Percentiles rank a stretch among this genome's conserved stretches.
Conservation (phyloP, 1,139 yeast species). For the Suhomyces bribrorum region DNA sequence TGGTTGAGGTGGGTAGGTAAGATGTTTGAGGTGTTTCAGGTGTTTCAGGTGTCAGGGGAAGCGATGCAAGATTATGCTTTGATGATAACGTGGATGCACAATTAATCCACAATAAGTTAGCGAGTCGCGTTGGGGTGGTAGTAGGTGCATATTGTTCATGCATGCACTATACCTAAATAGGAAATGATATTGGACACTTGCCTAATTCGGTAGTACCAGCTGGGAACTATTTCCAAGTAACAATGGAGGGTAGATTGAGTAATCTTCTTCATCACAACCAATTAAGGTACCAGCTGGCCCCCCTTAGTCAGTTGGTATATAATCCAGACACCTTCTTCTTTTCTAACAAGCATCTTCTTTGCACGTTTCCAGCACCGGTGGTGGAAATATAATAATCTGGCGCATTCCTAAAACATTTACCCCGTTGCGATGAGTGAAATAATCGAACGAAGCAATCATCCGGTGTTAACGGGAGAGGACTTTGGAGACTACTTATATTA, state of each 20-base stretch:
- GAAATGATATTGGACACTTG: not conserved
- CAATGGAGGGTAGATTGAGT: not conserved
- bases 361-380: not conserved
- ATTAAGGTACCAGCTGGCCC: constrained; percentile 1
- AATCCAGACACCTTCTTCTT: not conserved
- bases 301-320: not conserved
- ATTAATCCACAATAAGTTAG: too few relatives aligned
- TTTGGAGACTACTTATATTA: constrained; percentile 12
- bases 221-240: not conserved
- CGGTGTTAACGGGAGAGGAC: constrained; percentile 4
- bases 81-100: too few relatives aligned
- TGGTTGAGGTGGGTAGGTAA: too few relatives aligned
- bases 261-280: not conserved
- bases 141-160: too few relatives aligned
- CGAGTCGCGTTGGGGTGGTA: too few relatives aligned
- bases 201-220: constrained; percentile 3
- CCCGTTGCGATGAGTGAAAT: not conserved
- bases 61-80: too few relatives aligned
- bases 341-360: not conserved
- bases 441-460: not conserved
- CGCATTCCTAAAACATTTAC: not conserved
- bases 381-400: not conserved
- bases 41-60: too few relatives aligned
- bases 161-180: not conserved
- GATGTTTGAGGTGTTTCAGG: too few relatives aligned